Evolutionary conservation across 106 monocot genomes (phyloP), one percentile per base, ranked within the genome.

Genomic region (Dendrobium chrysotoxum): DNA sequence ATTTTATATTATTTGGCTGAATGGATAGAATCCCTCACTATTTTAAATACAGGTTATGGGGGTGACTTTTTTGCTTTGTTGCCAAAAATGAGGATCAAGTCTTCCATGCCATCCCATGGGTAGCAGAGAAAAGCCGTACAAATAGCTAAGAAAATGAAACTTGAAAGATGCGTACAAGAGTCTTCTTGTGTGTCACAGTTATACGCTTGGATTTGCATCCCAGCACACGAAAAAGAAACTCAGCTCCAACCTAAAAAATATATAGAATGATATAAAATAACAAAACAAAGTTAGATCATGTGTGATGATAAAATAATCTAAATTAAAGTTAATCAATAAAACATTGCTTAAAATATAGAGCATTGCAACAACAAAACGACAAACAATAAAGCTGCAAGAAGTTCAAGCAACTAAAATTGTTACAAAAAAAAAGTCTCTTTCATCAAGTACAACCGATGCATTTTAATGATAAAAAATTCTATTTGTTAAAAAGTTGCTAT

Each of bases 181-280:
- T 86, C 71, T 91, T 99, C 87, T 99, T 99, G 87, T 86, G 81
- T 13, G 98, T 99, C 31, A 99, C 92, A 80, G 95, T 95, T 76
- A 99, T 88, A 85, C 94, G 87, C 86, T 95, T 99, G 55, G 92
- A 99, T 83, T 99, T 99, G 85, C 98, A 99, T 40, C 98, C 98
- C 78, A 99, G 76, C 53, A 99, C 95, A 83, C 95, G 94, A 75
- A 99, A 99, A 16, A 87, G 75, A 30, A 99, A 84, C 72, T 99
- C 88, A 66, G 87, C 86, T 86, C 98, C 98, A 99, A 91, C 84
- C 97, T 97, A 79, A 77, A n/a, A 55, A 5, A 50, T 50, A 50
- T 13, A 50, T 13, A 15, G 13, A n/a, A 44, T 0, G 9, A 44
- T 7, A 44, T 44, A 6, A 44, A 44, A 44, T 44, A 44, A 12